Percentiles rank a stretch among this genome's conserved stretches.
phyloP scores from a whole-genome alignment of 495 filamentous ascomycete species.

The Aspergillus saccharolyticus region DNA sequence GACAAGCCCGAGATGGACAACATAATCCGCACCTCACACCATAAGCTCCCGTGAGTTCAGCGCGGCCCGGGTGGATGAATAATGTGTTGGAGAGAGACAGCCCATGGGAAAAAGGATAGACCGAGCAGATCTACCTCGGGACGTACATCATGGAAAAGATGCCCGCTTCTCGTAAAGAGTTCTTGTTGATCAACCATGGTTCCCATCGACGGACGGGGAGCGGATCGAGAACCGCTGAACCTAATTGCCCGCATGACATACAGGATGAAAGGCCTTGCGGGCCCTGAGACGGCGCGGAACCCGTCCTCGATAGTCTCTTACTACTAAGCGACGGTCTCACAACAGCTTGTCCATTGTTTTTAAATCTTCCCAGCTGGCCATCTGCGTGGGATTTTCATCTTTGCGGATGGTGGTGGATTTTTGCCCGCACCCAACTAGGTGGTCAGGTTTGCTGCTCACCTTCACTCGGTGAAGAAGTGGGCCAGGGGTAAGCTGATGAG shows the following conservation, averaged over 20 bases:
- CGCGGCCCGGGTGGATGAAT: conserved; percentile 4
- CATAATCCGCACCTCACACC: conserved; percentile 10
- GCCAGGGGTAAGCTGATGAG: background rate
- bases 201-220: conserved; percentile 26
- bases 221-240: conserved; percentile 41
- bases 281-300: conserved; percentile 13
- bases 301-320: conserved; percentile 11
- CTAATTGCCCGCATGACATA: conserved; percentile 38
- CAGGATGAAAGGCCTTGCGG: conserved; percentile 10
- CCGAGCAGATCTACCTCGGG: conserved; percentile 16
- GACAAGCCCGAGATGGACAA: conserved; percentile 10
- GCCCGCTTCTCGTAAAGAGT: conserved; percentile 5
- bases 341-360: conserved; percentile 4
- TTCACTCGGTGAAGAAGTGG: conserved; percentile 9
- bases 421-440: background rate
- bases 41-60: background rate
- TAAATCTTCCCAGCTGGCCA: background rate
- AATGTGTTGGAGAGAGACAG: background rate
- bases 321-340: conserved; percentile 4
- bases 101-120: background rate
- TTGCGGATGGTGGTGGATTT: background rate
- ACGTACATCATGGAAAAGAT: conserved; percentile 6
- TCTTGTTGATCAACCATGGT: conserved; percentile 11
- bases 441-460: background rate
- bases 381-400: background rate